Percentiles rank a stretch among this genome's conserved stretches.
These are phyloP conservation scores for Coffea eugenioides DNA, from an alignment of 257 asterid genomes.

Conservation along the genomic window DNA sequence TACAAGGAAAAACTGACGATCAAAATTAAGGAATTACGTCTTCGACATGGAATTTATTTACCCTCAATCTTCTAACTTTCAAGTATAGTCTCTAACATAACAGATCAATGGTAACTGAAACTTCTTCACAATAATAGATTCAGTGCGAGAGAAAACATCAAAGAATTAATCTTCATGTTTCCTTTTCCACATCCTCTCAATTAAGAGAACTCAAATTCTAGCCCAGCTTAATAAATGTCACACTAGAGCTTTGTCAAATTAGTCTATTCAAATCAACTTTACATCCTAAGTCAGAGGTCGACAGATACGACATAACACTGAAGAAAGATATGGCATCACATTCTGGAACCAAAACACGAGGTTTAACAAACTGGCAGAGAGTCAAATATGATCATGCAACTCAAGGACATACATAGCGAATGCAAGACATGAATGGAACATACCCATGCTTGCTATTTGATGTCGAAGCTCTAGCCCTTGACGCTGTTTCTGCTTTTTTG, in stretches of 20 bases:
- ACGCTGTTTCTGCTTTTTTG: constrained; percentile 52
- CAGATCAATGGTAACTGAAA: background rate
- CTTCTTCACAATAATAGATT: background rate
- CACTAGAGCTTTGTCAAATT: background rate
- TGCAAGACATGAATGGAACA: constrained; percentile 9
- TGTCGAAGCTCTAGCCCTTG: constrained; percentile 72
- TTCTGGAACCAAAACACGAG: background rate
- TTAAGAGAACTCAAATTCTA: background rate
- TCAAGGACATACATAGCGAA: background rate
- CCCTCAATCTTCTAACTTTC: background rate
- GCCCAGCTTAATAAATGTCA: background rate
- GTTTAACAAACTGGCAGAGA: background rate
- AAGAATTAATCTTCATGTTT: background rate
- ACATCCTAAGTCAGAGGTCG: background rate
- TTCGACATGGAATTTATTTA: background rate
- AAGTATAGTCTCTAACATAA: background rate
- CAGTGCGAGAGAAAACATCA: background rate
- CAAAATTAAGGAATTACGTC: background rate
- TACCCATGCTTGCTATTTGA: constrained; percentile 79
- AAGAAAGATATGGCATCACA: background rate
- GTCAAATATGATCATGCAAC: background rate
- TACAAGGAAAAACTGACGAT: background rate
- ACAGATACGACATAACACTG: background rate
- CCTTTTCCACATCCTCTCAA: background rate
- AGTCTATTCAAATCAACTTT: background rate